Conservation (phyloP, 1,284 basidiomycete genomes). For the Sporisorium scitamineum region DNA sequence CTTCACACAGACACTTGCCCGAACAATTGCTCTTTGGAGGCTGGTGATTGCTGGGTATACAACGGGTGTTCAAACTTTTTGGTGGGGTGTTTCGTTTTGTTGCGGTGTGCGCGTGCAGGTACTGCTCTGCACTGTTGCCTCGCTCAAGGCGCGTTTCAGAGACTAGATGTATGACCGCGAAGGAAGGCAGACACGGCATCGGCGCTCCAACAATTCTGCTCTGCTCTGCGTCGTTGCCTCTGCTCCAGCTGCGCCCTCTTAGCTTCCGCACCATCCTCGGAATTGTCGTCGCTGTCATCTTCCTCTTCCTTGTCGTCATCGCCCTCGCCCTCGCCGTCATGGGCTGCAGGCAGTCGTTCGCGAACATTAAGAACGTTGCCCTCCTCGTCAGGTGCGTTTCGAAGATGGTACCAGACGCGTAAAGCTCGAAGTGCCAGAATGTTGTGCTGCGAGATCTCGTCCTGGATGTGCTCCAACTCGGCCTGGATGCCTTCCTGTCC, state of each 20-base stretch:
- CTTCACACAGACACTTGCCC: neutral
- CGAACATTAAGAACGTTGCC: conserved; percentile 54
- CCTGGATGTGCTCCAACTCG: conserved; percentile 30
- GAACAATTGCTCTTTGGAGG: neutral
- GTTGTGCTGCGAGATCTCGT: conserved; percentile 51
- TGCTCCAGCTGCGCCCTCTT: conserved; percentile 20
- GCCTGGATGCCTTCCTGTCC: conserved; percentile 12
- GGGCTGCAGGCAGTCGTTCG: conserved; percentile 39
- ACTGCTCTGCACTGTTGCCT: neutral
- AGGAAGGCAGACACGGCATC: conserved; percentile 38
- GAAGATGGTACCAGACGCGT: conserved; percentile 56
- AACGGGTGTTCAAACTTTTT: neutral
- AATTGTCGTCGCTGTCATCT: conserved; percentile 31
- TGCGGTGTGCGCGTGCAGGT: neutral
- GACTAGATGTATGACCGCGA: conserved; percentile 21
- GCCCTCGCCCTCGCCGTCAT: conserved; percentile 36
- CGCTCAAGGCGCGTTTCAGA: neutral
- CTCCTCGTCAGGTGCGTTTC: conserved; percentile 55
- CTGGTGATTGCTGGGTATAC: conserved; percentile 10
- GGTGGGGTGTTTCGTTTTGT: too few species aligned
- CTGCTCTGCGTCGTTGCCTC: conserved; percentile 20
- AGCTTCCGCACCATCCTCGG: conserved; percentile 29
- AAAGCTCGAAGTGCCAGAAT: conserved; percentile 45
- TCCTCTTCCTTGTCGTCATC: conserved; percentile 30
- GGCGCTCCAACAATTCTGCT: conserved; percentile 37